These are phyloP conservation scores for Mucor irregularis DNA, from an alignment of 371 early-diverging fungal species.

Conservation along the genomic window DNA sequence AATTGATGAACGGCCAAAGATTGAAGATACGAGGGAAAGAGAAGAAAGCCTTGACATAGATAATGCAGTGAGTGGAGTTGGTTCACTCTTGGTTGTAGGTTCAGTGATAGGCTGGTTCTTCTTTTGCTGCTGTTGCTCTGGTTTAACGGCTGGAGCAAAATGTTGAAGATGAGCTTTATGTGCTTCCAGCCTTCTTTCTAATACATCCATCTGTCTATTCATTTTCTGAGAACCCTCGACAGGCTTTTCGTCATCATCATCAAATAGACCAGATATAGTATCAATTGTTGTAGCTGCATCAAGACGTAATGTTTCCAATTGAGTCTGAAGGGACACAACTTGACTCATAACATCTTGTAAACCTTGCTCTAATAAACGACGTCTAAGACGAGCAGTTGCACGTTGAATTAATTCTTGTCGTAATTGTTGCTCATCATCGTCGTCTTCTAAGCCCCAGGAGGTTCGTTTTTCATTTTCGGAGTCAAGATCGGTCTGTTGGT, in stretches of 20 bases:
- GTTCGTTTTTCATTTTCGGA: conserved; percentile 11
- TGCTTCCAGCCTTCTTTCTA: conserved; percentile 35
- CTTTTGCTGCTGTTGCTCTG: neutral
- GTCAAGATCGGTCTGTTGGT: conserved; percentile 3
- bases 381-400: conserved; percentile 21
- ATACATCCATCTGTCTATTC: conserved; percentile 29
- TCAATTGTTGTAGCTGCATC: conserved; percentile 35
- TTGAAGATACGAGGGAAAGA: conserved; percentile 31
- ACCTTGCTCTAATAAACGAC: conserved; percentile 21
- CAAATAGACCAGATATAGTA: conserved; percentile 23
- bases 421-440: conserved; percentile 12
- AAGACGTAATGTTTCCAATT: conserved; percentile 30
- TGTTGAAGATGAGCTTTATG: conserved; percentile 14
- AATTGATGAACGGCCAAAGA: conserved; percentile 26
- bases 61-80: conserved; percentile 14
- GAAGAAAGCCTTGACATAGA: conserved; percentile 37
- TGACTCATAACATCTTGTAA: conserved; percentile 31
- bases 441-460: conserved; percentile 6
- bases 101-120: neutral
- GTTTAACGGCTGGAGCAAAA: neutral
- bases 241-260: conserved; percentile 1
- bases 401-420: conserved; percentile 24
- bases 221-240: conserved; percentile 15
- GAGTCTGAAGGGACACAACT: conserved; percentile 24
- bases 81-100: neutral